phyloP scores from a whole-genome alignment of 768 basidiomycete genomes.

The Termitomyces sp. region DNA sequence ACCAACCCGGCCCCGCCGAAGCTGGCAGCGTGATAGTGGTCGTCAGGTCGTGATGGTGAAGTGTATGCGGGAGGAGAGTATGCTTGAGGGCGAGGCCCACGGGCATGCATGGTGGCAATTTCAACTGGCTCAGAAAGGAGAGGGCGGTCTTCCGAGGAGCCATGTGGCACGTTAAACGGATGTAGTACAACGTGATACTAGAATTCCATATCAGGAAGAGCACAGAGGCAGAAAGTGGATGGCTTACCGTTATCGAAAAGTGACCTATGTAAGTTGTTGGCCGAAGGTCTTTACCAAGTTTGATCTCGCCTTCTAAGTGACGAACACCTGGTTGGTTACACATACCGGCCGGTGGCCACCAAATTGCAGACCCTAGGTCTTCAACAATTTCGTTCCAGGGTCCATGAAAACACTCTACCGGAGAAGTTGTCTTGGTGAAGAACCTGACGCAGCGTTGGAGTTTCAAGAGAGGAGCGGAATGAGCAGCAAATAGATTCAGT shows the following conservation, averaged over 20 bases:
- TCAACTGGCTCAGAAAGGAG: conserved; percentile 45
- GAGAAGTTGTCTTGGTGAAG: conserved; percentile 28
- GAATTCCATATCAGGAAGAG: conserved; percentile 2
- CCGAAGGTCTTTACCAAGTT: conserved; percentile 42
- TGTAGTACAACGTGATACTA: conserved; percentile 43
- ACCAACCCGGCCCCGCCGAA: conserved; percentile 5
- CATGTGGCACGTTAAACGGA: conserved; percentile 36
- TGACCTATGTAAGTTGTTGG: conserved; percentile 45
- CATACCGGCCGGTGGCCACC: conserved; percentile 38
- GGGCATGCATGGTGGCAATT: conserved; percentile 45
- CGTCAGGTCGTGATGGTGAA: conserved; percentile 21
- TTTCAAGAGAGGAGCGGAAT: conserved; percentile 31
- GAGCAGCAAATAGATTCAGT: conserved; percentile 36
- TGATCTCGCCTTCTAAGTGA: conserved; percentile 47
- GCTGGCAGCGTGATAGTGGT: conserved; percentile 21
- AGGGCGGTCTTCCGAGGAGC: conserved; percentile 28
- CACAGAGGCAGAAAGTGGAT: background rate
- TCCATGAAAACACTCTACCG: conserved; percentile 25
- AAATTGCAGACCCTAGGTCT: conserved; percentile 36
- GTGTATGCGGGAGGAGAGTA: conserved; percentile 49
- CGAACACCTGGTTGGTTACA: conserved; percentile 26
- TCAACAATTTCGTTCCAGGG: conserved; percentile 41
- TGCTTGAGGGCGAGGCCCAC: conserved; percentile 41
- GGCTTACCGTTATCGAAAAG: conserved; percentile 45
- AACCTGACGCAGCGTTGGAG: conserved; percentile 37